These are phyloP conservation scores for Fusarium secorum DNA, from an alignment of 2,329 filamentous ascomycete species.

Conservation along the genomic window DNA sequence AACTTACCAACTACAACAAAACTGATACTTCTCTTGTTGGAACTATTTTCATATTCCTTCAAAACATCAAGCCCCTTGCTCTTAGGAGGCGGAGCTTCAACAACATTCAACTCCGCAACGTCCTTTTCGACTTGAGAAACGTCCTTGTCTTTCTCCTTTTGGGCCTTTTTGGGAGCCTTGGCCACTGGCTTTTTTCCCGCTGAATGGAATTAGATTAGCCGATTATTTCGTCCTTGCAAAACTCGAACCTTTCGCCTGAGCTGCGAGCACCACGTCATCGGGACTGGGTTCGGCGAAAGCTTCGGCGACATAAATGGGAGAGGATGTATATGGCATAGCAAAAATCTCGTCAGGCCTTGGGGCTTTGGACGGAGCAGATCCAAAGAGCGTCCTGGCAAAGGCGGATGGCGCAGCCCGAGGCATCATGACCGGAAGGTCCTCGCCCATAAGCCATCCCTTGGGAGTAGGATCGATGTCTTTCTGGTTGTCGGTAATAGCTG, in stretches of 20 bases:
- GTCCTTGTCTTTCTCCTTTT: constrained; percentile 53
- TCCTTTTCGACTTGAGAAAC: constrained; percentile 38
- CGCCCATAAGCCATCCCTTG: not conserved
- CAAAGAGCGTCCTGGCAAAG: constrained; percentile 64
- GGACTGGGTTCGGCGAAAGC: constrained; percentile 88
- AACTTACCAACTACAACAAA: constrained; percentile 88
- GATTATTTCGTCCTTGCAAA: constrained; percentile 59
- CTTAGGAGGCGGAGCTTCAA: constrained; percentile 65
- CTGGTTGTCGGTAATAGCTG: not conserved
- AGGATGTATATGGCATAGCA: constrained; percentile 60
- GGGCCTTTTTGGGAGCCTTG: constrained; percentile 50
- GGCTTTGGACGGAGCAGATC: constrained; percentile 48
- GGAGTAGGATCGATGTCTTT: not conserved
- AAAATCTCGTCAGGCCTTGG: constrained; percentile 45
- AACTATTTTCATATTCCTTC: constrained; percentile 77
- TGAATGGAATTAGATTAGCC: constrained; percentile 62
- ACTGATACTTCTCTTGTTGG: constrained; percentile 81
- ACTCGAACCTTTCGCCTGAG: constrained; percentile 87
- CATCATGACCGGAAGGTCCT: constrained; percentile 1
- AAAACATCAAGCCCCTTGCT: constrained; percentile 87
- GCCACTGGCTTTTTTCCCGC: constrained; percentile 60
- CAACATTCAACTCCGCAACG: constrained; percentile 51
- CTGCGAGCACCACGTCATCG: constrained; percentile 86
- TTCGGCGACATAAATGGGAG: constrained; percentile 59
- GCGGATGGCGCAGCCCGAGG: constrained; percentile 55